Evolutionary conservation across 805 yeast genomes (phyloP).

Genomic region (Phaffomyces antillensis): DNA sequence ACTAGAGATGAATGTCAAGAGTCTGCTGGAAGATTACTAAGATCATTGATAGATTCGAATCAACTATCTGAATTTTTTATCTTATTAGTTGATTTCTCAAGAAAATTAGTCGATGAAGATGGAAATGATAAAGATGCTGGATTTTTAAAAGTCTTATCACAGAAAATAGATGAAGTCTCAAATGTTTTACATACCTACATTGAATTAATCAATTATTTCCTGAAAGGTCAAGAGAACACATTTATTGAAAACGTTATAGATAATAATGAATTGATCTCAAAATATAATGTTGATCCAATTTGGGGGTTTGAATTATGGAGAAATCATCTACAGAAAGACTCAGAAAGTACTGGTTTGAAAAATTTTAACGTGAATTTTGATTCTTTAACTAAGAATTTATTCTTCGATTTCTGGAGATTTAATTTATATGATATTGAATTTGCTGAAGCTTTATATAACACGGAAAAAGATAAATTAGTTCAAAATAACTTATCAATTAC

Average conservation of each 20-base stretch:
- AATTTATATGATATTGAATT: constrained; percentile 64
- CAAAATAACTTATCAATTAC: constrained; percentile 29
- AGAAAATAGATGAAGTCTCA: constrained; percentile 63
- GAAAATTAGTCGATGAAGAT: constrained; percentile 30
- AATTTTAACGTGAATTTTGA: constrained; percentile 16
- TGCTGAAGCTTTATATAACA: constrained; percentile 41
- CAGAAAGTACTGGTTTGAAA: constrained; percentile 13
- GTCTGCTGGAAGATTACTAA: constrained; percentile 46
- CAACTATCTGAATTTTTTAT: constrained; percentile 59
- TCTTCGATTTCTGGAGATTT: constrained; percentile 64
- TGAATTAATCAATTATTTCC: constrained; percentile 49
- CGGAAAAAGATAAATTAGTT: constrained; percentile 35
- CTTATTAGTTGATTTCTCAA: constrained; percentile 45
- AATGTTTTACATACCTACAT: constrained; percentile 60
- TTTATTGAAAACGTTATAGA: constrained; percentile 33
- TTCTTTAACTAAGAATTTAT: constrained; percentile 36
- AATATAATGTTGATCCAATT: constrained; percentile 40
- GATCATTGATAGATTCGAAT: constrained; percentile 35
- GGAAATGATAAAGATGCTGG: constrained; percentile 32
- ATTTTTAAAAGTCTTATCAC: constrained; percentile 59
- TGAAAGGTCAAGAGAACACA: constrained; percentile 24
- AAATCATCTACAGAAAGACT: constrained; percentile 26
- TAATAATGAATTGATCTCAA: constrained; percentile 32
- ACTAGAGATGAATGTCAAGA: constrained; percentile 38
- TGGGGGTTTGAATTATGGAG: constrained; percentile 85